Conservation (phyloP, 1,139 yeast species). For the Geotrichum cucujoidarum region DNA sequence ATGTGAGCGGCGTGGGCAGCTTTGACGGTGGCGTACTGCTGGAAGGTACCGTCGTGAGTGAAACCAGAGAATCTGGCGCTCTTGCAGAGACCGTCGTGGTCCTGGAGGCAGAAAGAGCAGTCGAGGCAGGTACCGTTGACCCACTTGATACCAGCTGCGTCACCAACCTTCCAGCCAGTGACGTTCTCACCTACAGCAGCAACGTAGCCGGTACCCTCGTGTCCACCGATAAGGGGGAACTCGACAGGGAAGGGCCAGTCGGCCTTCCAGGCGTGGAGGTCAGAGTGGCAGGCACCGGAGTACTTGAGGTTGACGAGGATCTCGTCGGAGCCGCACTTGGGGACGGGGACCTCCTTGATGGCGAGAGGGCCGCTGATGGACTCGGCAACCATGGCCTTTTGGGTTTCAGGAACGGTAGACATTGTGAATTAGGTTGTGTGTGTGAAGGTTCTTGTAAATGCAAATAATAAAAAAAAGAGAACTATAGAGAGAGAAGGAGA, state of each 20-base stretch:
- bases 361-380: constrained; percentile 20
- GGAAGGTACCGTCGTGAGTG: constrained; percentile 72
- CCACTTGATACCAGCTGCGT: constrained; percentile 28
- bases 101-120: constrained; percentile 25
- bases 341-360: constrained; percentile 30
- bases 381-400: constrained; percentile 28
- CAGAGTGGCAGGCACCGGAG: constrained; percentile 41
- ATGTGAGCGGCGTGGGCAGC: constrained; percentile 72
- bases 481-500: too few relatives aligned
- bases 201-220: constrained; percentile 31
- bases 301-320: constrained; percentile 31
- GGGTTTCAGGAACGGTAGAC: constrained; percentile 26
- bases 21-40: constrained; percentile 71
- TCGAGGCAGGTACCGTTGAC: constrained; percentile 26
- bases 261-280: constrained; percentile 29
- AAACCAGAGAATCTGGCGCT: constrained; percentile 44
- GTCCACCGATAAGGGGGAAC: constrained; percentile 26
- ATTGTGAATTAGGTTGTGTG: constrained; percentile 4
- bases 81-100: constrained; percentile 25
- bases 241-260: constrained; percentile 18
- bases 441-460: too few relatives aligned
- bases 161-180: constrained; percentile 25
- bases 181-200: constrained; percentile 26
- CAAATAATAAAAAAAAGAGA: too few relatives aligned
- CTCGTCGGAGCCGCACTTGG: constrained; percentile 28